These are phyloP conservation scores for Penicillium silybi DNA, from an alignment of 495 filamentous ascomycete species.

Conservation along the genomic window DNA sequence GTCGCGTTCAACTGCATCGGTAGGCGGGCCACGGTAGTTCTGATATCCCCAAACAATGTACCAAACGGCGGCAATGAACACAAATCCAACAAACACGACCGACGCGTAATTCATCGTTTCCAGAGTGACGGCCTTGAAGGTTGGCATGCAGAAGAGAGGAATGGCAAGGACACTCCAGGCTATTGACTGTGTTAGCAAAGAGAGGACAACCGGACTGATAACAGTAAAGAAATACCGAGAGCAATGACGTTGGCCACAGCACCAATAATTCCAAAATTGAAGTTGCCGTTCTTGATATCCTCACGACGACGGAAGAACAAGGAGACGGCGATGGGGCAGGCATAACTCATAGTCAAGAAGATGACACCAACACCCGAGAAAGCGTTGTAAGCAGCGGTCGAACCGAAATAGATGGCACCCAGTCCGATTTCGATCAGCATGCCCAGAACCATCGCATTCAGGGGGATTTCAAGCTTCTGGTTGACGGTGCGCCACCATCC, in stretches of 20 bases:
- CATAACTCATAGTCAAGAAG: slow-evolving; percentile 52
- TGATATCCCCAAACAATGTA: slow-evolving; percentile 57
- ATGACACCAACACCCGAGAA: slow-evolving; percentile 60
- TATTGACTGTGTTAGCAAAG: slow-evolving; percentile 22
- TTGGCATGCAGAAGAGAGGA: slow-evolving; percentile 49
- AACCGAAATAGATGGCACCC: slow-evolving; percentile 55
- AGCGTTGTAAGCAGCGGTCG: slow-evolving; percentile 54
- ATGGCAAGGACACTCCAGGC: slow-evolving; percentile 58
- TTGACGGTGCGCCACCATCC: slow-evolving; percentile 53
- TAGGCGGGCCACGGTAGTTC: slow-evolving; percentile 28
- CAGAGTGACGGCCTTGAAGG: slow-evolving; percentile 29
- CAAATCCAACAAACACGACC: slow-evolving; percentile 56
- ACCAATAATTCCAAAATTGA: slow-evolving; percentile 54
- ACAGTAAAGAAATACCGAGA: slow-evolving; percentile 38
- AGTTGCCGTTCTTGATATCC: slow-evolving; percentile 50
- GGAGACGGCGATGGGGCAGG: slow-evolving; percentile 48
- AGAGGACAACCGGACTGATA: background rate
- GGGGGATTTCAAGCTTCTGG: slow-evolving; percentile 46
- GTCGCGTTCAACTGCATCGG: slow-evolving; percentile 21
- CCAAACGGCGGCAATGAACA: slow-evolving; percentile 51
- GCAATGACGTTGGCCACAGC: slow-evolving; percentile 51
- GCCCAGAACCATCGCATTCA: slow-evolving; percentile 47
- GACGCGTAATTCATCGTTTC: slow-evolving; percentile 51
- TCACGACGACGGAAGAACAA: slow-evolving; percentile 46
- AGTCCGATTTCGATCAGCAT: slow-evolving; percentile 49